These are phyloP conservation scores for Pythium coloratum DNA, from an alignment of 352 stramenopile species.

Conservation along the genomic window DNA sequence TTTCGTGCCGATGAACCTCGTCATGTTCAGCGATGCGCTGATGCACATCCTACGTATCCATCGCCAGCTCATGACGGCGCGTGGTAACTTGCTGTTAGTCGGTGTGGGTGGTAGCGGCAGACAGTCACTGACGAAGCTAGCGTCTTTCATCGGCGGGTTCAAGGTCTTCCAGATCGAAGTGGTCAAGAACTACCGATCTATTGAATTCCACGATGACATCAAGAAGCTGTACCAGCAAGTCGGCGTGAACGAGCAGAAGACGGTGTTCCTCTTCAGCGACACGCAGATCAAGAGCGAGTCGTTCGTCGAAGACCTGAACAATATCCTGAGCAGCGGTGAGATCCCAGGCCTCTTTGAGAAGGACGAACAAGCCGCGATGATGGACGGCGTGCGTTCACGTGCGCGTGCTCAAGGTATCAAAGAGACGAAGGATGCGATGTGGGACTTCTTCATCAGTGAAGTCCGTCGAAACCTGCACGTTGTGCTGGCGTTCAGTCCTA, in stretches of 20 bases:
- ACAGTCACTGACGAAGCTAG: slow-evolving; percentile 87
- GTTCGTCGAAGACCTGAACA: slow-evolving; percentile 94
- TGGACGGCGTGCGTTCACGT: slow-evolving; percentile 80
- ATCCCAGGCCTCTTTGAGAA: slow-evolving; percentile 92
- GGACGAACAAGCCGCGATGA: slow-evolving; percentile 85
- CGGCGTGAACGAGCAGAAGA: slow-evolving; percentile 81
- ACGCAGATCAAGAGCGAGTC: slow-evolving; percentile 94
- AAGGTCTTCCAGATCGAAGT: slow-evolving; percentile 94
- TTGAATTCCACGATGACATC: slow-evolving; percentile 93
- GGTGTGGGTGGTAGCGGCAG: slow-evolving; percentile 90
- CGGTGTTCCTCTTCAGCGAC: slow-evolving; percentile 93
- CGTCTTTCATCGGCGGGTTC: slow-evolving; percentile 88
- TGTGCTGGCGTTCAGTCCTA: slow-evolving; percentile 91
- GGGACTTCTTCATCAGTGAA: slow-evolving; percentile 93
- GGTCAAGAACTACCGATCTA: slow-evolving; percentile 91
- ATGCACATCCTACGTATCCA: slow-evolving; percentile 92
- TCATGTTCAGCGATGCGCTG: slow-evolving; percentile 91
- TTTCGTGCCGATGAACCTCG: slow-evolving; percentile 88
- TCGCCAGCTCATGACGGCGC: slow-evolving; percentile 83
- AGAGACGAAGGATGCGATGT: slow-evolving; percentile 89
- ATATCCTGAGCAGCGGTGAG: slow-evolving; percentile 90
- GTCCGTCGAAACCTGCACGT: slow-evolving; percentile 91
- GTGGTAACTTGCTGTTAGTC: slow-evolving; percentile 91
- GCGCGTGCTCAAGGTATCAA: slow-evolving; percentile 72
- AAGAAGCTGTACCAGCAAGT: slow-evolving; percentile 88